Evolutionary conservation across 306 rosid genomes (phyloP).

Genomic region (Luffa aegyptiaca): DNA sequence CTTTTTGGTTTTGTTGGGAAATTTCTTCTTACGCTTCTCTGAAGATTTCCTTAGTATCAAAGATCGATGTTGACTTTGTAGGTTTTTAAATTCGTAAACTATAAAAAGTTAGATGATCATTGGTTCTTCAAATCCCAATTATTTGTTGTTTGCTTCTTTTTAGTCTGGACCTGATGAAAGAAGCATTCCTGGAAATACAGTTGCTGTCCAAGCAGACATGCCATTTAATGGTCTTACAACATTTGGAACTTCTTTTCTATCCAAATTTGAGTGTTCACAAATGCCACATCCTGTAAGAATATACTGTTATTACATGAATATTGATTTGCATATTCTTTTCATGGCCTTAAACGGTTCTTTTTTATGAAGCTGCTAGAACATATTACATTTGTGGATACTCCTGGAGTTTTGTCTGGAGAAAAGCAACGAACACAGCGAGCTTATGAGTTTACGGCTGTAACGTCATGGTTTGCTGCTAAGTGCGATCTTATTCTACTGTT

Average conservation of each 20-base stretch:
- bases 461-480: constrained; percentile 99
- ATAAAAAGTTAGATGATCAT: neutral
- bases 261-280: constrained; percentile 94
- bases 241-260: constrained; percentile 81
- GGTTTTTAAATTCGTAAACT: neutral
- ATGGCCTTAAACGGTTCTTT: constrained; percentile 11
- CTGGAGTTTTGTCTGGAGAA: constrained; percentile 97
- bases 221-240: constrained; percentile 80
- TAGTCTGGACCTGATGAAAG: constrained; percentile 95
- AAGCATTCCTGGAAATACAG: constrained; percentile 92
- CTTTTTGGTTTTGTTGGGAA: neutral
- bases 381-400: constrained; percentile 86
- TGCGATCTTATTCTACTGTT: constrained; percentile 80
- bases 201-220: constrained; percentile 98
- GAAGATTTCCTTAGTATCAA: neutral
- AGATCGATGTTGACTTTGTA: neutral
- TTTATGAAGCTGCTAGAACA: constrained; percentile 61
- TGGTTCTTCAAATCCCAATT: neutral
- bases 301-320: neutral
- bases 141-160: neutral
- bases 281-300: constrained; percentile 86
- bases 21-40: neutral
- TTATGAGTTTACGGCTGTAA: constrained; percentile 83
- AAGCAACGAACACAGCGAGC: constrained; percentile 88
- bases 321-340: neutral